phyloP scores from a whole-genome alignment of 805 yeast genomes.

The Kregervanrija delftensis region DNA sequence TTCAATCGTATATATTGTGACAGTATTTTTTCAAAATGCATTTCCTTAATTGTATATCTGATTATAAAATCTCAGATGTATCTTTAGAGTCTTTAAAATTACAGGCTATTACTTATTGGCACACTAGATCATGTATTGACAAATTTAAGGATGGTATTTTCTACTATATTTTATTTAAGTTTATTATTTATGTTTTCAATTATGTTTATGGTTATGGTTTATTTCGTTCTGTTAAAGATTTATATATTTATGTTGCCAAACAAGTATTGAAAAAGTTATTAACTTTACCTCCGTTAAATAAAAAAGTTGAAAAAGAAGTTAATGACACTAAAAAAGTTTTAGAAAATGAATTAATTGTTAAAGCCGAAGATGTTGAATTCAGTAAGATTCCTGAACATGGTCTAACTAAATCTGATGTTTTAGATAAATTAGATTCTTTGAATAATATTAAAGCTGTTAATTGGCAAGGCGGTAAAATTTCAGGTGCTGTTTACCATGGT shows the following conservation, averaged over 20 bases:
- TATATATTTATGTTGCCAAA: constrained; percentile 6
- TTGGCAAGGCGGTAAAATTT: constrained; percentile 81
- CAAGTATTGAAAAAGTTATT: constrained; percentile 11
- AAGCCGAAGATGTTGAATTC: constrained; percentile 39
- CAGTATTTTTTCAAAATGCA: too few species aligned
- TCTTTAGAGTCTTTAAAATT: too few species aligned
- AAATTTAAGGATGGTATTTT: constrained; percentile 13
- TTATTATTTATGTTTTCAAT: constrained; percentile 2
- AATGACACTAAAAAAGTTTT: constrained; percentile 37
- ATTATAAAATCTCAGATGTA: too few species aligned
- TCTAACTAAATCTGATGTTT: constrained; percentile 38
- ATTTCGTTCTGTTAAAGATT: constrained; percentile 4
- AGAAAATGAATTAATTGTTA: constrained; percentile 52
- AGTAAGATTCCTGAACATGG: constrained; percentile 56
- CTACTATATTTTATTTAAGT: constrained; percentile 5
- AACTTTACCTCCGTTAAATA: constrained; percentile 32
- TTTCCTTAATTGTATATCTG: too few species aligned
- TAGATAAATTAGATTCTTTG: constrained; percentile 43
- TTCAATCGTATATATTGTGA: too few species aligned
- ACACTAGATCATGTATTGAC: constrained; percentile 1
- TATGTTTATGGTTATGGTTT: constrained; percentile 23
- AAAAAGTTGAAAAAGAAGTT: constrained; percentile 58
- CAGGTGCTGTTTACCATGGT: constrained; percentile 97
- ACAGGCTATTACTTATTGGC: neutral
- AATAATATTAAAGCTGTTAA: constrained; percentile 50